Evolutionary conservation across 257 asterid species (phyloP).

Genomic region (Solanum virginianum): DNA sequence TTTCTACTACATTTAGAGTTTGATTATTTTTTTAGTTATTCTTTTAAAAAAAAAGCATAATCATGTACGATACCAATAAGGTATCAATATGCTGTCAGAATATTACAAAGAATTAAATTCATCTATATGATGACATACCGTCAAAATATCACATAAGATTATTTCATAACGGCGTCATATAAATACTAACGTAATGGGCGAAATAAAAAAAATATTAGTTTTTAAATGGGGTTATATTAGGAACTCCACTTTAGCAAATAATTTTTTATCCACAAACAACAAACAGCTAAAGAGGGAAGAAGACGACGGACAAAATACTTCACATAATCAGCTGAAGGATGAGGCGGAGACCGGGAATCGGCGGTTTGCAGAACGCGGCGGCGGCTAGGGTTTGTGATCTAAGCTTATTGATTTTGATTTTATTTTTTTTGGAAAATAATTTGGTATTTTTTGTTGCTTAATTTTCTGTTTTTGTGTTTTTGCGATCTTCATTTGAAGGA

Average conservation of each 20-base stretch:
- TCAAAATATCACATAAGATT: no score
- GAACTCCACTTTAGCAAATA: no score
- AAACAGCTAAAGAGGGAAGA: neutral
- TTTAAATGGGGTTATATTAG: no score
- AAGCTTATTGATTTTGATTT: neutral
- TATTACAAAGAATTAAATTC: no score
- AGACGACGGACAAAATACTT: neutral
- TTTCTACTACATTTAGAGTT: no score
- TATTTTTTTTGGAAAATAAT: neutral
- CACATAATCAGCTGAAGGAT: conserved; percentile 10
- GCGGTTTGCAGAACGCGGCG: conserved; percentile 89
- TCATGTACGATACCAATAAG: no score
- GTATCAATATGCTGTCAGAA: no score
- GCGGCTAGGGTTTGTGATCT: conserved; percentile 71
- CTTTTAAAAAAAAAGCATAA: no score
- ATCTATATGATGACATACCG: no score
- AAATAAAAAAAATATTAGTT: no score
- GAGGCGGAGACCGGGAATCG: conserved; percentile 94
- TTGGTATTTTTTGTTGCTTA: neutral
- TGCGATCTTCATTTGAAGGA: conserved; percentile 28
- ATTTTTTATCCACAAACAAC: neutral
- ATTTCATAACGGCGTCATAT: no score
- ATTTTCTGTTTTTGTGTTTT: neutral
- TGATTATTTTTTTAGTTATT: no score
- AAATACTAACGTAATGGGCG: accelerated